Conservation (phyloP, 2,329 filamentous ascomycete species). For the Sporothrix humicola region DNA sequence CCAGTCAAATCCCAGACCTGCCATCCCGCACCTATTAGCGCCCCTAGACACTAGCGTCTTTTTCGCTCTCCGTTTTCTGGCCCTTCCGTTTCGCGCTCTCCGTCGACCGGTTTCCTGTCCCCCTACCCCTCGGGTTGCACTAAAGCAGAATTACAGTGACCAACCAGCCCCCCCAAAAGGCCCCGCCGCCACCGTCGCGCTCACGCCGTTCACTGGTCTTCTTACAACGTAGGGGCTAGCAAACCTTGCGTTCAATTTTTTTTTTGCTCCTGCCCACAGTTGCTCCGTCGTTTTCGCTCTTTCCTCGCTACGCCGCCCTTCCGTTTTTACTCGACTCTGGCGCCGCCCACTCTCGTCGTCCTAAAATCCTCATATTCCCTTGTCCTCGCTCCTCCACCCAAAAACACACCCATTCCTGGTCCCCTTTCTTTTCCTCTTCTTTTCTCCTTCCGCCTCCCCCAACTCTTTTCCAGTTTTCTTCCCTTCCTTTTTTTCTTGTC, state of each 20-base stretch:
- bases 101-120: background rate
- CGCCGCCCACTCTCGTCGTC: conserved; percentile 19
- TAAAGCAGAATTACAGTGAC: background rate
- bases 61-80: conserved; percentile 13
- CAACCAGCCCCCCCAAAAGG: background rate
- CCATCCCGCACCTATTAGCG: conserved; percentile 25
- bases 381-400: conserved; percentile 12
- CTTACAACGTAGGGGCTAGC: background rate
- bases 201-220: background rate
- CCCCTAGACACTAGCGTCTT: conserved; percentile 5
- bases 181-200: conserved; percentile 24
- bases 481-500: conserved; percentile 1
- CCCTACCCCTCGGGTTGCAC: background rate
- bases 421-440: conserved; percentile 9
- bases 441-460: background rate
- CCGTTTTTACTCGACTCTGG: background rate
- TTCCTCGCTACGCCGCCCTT: conserved; percentile 15
- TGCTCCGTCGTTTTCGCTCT: conserved; percentile 19
- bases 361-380: conserved; percentile 24
- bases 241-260: background rate
- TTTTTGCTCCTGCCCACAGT: background rate
- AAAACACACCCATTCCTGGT: conserved; percentile 23
- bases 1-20: conserved; percentile 23
- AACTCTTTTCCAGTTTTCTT: background rate
- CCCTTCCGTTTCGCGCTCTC: conserved; percentile 6